Evolutionary conservation across 768 basidiomycete genomes (phyloP).

Genomic region (Leccinum aurantiacum): DNA sequence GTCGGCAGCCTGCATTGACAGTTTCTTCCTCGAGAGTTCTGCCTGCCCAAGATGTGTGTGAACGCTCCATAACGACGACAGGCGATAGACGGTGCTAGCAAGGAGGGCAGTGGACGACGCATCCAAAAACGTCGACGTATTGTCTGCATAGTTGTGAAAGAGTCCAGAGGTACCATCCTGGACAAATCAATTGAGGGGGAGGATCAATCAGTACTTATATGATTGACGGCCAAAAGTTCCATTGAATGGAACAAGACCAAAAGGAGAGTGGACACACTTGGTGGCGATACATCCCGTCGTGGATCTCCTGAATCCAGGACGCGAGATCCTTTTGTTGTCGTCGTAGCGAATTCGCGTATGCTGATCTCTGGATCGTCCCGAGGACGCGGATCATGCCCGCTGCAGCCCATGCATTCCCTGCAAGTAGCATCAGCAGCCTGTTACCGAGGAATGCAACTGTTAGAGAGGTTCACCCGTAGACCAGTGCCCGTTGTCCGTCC

Average conservation of each 20-base stretch:
- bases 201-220: too few species aligned
- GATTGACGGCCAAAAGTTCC: too few species aligned
- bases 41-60: slow-evolving; percentile 55
- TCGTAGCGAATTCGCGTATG: slow-evolving; percentile 48
- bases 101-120: slow-evolving; percentile 72
- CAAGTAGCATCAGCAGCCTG: not conserved
- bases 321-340: slow-evolving; percentile 57
- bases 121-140: slow-evolving; percentile 63
- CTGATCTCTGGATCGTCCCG: slow-evolving; percentile 66
- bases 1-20: slow-evolving; percentile 27
- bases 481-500: slow-evolving; percentile 72
- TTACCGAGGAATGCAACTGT: not conserved
- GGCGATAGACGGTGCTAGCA: slow-evolving; percentile 73
- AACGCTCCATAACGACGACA: slow-evolving; percentile 53
- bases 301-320: slow-evolving; percentile 71
- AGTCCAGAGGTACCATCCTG: slow-evolving; percentile 16
- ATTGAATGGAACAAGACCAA: too few species aligned
- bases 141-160: slow-evolving; percentile 73
- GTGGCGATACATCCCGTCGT: slow-evolving; percentile 62
- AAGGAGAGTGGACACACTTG: too few species aligned
- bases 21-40: slow-evolving; percentile 48
- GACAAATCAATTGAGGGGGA: not conserved
- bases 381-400: slow-evolving; percentile 84
- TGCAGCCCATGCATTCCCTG: slow-evolving; percentile 89
- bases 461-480: slow-evolving; percentile 55